Conservation (phyloP, 2,329 filamentous ascomycete species). For the Sporothrix luriei region DNA sequence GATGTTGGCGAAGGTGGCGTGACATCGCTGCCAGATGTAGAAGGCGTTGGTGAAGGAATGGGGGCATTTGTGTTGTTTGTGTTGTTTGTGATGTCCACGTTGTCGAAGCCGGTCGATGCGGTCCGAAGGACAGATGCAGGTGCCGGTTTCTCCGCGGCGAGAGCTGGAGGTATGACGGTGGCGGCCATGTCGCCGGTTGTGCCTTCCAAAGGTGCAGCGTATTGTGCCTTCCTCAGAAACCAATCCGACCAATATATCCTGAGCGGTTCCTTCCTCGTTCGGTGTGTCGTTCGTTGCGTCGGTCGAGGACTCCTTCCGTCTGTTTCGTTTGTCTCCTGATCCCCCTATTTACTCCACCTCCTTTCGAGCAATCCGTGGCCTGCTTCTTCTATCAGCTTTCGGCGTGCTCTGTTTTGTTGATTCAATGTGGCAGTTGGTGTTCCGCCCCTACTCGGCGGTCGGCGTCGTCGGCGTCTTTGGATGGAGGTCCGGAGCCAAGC, state of each 20-base stretch:
- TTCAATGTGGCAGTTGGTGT: background rate
- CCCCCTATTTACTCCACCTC: background rate
- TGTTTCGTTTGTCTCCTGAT: background rate
- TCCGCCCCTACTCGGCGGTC: slow-evolving; percentile 1
- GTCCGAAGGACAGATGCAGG: background rate
- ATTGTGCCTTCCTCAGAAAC: background rate
- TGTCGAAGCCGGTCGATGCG: background rate
- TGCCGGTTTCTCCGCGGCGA: slow-evolving; percentile 2
- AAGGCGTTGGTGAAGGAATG: background rate
- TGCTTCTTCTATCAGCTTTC: background rate
- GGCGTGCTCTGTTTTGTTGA: background rate
- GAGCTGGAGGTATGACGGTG: background rate
- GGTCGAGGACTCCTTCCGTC: background rate
- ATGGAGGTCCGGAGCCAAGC: background rate
- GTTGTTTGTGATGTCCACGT: background rate
- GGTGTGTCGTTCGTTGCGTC: background rate
- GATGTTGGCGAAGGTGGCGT: slow-evolving; percentile 16
- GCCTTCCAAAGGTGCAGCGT: background rate
- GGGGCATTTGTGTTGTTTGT: background rate
- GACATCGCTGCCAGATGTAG: slow-evolving; percentile 7
- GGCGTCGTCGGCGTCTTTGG: background rate
- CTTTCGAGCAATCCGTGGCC: background rate
- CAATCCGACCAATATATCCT: background rate
- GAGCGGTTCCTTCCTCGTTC: background rate
- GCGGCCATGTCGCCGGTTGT: slow-evolving; percentile 4